Conservation (phyloP, 176 grass and related monocot genomes). For the Lolium perenne region DNA sequence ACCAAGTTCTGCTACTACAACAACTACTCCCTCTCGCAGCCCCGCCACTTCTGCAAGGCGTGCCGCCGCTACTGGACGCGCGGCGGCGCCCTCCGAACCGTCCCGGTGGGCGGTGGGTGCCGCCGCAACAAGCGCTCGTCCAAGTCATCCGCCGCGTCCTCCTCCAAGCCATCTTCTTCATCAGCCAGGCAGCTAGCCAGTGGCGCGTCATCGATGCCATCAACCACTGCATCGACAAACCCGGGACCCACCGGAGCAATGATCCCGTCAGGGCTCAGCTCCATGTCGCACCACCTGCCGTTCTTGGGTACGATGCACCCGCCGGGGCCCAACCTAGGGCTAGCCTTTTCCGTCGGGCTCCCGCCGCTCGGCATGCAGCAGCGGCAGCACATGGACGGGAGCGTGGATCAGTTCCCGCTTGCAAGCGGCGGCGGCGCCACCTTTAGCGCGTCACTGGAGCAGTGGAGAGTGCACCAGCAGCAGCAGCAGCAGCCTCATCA, state of each 20-base stretch:
- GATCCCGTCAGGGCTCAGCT: slow-evolving; percentile 36
- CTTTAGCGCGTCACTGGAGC: slow-evolving; percentile 53
- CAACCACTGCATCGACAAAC: slow-evolving; percentile 23
- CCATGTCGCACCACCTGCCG: slow-evolving; percentile 60
- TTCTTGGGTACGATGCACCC: slow-evolving; percentile 69
- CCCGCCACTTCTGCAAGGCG: slow-evolving; percentile 95
- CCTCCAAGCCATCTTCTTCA: slow-evolving; percentile 49
- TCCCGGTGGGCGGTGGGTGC: slow-evolving; percentile 87
- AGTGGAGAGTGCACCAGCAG: slow-evolving; percentile 64
- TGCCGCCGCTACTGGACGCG: slow-evolving; percentile 99
- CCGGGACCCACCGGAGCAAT: slow-evolving; percentile 21
- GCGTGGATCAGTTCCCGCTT: slow-evolving; percentile 56
- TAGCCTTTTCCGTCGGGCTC: slow-evolving; percentile 66
- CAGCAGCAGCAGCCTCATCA: slow-evolving; percentile 49
- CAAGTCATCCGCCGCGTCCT: slow-evolving; percentile 57
- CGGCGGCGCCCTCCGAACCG: slow-evolving; percentile 85
- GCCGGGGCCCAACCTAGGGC: slow-evolving; percentile 60
- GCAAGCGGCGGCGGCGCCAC: slow-evolving; percentile 50
- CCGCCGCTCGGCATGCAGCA: slow-evolving; percentile 54
- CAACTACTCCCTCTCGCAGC: slow-evolving; percentile 93
- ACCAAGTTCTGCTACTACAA: slow-evolving; percentile 99
- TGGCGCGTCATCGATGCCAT: slow-evolving; percentile 32
- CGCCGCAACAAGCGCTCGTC: slow-evolving; percentile 87
- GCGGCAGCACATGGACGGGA: slow-evolving; percentile 39
- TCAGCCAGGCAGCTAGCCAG: slow-evolving; percentile 19